Conservation (phyloP, 2,329 filamentous ascomycete genomes). For the Fusarium sp. region DNA sequence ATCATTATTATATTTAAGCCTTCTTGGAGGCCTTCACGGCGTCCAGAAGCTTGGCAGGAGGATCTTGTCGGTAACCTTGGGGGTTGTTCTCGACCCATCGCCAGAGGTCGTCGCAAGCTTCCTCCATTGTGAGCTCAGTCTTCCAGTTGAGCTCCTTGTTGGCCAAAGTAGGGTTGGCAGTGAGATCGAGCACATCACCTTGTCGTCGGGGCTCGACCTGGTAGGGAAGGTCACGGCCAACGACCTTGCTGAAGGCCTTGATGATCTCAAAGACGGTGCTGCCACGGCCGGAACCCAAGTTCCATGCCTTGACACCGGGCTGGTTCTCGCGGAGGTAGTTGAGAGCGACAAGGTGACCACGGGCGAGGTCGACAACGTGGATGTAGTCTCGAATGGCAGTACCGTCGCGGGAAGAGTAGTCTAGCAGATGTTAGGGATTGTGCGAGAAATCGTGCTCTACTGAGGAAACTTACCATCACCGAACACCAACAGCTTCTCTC, state of each 20-base stretch:
- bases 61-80: slow-evolving; percentile 91
- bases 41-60: slow-evolving; percentile 85
- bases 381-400: slow-evolving; percentile 99
- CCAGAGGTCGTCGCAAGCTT: slow-evolving; percentile 96
- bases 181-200: slow-evolving; percentile 95
- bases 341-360: slow-evolving; percentile 88
- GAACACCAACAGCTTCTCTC: slow-evolving; percentile 94
- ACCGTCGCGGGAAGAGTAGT: slow-evolving; percentile 91
- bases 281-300: slow-evolving; percentile 93
- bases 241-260: slow-evolving; percentile 90
- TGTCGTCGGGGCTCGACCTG: slow-evolving; percentile 85
- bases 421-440: slow-evolving; percentile 62
- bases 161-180: slow-evolving; percentile 88
- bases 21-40: slow-evolving; percentile 63
- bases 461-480: slow-evolving; percentile 80
- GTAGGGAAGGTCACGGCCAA: slow-evolving; percentile 89
- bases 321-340: slow-evolving; percentile 88
- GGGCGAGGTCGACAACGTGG: slow-evolving; percentile 91
- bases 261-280: slow-evolving; percentile 98
- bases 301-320: slow-evolving; percentile 95
- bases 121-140: slow-evolving; percentile 89
- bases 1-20: slow-evolving; percentile 39
- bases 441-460: background rate
- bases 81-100: slow-evolving; percentile 98
- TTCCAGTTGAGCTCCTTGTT: slow-evolving; percentile 94